A percentile compares a stretch with the other conserved stretches of the same genome.
phyloP scores from a whole-genome alignment of 192 early-diverging fungal species.

The Oehlia diaphana region DNA sequence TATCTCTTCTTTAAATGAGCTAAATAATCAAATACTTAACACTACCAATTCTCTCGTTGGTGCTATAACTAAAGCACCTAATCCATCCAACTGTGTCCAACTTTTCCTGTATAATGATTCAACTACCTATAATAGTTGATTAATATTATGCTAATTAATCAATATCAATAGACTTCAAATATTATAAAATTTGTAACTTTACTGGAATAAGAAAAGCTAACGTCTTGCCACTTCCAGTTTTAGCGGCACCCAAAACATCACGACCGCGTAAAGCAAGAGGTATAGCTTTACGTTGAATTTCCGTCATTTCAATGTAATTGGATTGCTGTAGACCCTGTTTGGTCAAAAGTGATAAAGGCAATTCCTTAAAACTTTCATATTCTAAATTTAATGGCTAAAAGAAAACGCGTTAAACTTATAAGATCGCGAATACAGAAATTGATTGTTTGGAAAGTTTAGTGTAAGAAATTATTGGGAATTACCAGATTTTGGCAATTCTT shows the following conservation, averaged over 20 bases:
- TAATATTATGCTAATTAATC: no score
- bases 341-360: slow-evolving; percentile 57
- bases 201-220: slow-evolving; percentile 78
- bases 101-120: slow-evolving; percentile 79
- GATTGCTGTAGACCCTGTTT: slow-evolving; percentile 72
- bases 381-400: slow-evolving; percentile 6
- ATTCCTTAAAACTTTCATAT: slow-evolving; percentile 43
- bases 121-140: slow-evolving; percentile 55
- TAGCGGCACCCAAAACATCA: slow-evolving; percentile 84
- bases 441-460: no score
- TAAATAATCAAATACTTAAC: neutral
- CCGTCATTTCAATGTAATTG: slow-evolving; percentile 91
- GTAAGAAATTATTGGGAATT: neutral
- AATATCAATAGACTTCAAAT: neutral
- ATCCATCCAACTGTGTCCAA: slow-evolving; percentile 82
- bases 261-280: slow-evolving; percentile 66
- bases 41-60: slow-evolving; percentile 75
- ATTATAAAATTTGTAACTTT: slow-evolving; percentile 19
- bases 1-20: neutral
- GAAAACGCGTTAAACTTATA: neutral
- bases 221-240: slow-evolving; percentile 86
- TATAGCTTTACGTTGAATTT: slow-evolving; percentile 84
- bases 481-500: slow-evolving; percentile 20
- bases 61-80: slow-evolving; percentile 80
- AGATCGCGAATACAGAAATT: neutral